These are phyloP conservation scores for sunflower (Helianthus annuus) DNA, from an alignment of 129 eudicot genomes.

Conservation along the genomic window HanXRQr2.0-SUNRISE NC_035447.2:104040657-104041156, in stretches of 20 bases:
- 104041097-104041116: neutral
- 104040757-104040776: too few relatives aligned
- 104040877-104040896: neutral
- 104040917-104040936: neutral
- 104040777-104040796: too few relatives aligned
- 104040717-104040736: too few relatives aligned
- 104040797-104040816: too few relatives aligned
- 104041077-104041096: neutral
- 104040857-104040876: neutral
- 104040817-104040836: too few relatives aligned
- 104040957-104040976: neutral
- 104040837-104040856: too few relatives aligned
- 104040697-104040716: too few relatives aligned
- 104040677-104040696: too few relatives aligned
- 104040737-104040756: too few relatives aligned
- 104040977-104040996: neutral
- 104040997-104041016: too few relatives aligned
- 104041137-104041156: neutral
- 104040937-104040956: neutral
- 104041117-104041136: neutral
- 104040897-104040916: neutral
- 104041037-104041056: neutral
- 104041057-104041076: neutral
- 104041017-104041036: neutral
- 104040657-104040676: too few relatives aligned